Percentiles rank a stretch among this genome's conserved stretches.
Conservation (phyloP, 2,329 filamentous ascomycete species). For the Dactylella cylindrospora region DNA sequence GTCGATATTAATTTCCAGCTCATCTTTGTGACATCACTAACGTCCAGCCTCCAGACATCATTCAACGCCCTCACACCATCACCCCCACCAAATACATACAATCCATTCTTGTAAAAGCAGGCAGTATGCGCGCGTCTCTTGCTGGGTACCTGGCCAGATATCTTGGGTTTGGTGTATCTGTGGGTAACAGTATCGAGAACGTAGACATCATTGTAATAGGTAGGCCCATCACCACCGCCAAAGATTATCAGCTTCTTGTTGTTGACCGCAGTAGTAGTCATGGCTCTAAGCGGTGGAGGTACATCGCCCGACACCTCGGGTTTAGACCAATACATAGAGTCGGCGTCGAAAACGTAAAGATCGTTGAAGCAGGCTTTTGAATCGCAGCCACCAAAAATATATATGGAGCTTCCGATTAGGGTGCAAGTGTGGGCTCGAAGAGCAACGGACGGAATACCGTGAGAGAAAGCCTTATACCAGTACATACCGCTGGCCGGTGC, state of each 20-base stretch:
- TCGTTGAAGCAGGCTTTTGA: conserved; percentile 68
- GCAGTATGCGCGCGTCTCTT: conserved; percentile 68
- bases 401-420: conserved; percentile 67
- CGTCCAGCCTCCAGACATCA: conserved; percentile 72
- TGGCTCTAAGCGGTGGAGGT: conserved; percentile 66
- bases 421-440: conserved; percentile 69
- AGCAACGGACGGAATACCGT: conserved; percentile 63
- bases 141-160: conserved; percentile 62
- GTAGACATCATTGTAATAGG: conserved; percentile 72
- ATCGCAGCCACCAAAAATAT: conserved; percentile 70
- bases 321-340: conserved; percentile 69
- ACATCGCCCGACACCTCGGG: conserved; percentile 67
- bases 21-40: conserved; percentile 64
- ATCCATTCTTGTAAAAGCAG: conserved; percentile 70
- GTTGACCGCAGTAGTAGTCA: conserved; percentile 68
- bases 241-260: conserved; percentile 71
- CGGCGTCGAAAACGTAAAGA: conserved; percentile 68
- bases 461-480: conserved; percentile 68
- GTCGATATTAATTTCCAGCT: conserved; percentile 65
- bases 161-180: conserved; percentile 65
- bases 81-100: conserved; percentile 71
- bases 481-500: conserved; percentile 72
- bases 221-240: conserved; percentile 68
- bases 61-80: conserved; percentile 70
- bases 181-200: conserved; percentile 71